Base-by-base conservation (phyloP, 2,329 filamentous ascomycete species). In the Cephalotrichum gorgonifer region DNA sequence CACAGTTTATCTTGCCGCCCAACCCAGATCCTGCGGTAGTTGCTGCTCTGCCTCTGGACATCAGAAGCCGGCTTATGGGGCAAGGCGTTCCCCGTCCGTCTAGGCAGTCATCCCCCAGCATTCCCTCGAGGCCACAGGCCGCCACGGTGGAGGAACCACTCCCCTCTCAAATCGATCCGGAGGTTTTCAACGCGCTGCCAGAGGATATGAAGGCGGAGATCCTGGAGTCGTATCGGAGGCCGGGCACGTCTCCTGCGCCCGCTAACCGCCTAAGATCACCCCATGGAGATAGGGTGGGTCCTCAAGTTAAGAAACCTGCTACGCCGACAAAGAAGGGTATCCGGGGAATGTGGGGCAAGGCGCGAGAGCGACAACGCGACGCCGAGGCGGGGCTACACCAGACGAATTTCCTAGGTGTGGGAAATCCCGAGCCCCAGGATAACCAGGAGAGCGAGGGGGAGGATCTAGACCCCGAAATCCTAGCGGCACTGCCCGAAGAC, bases 1-100 rank as follows among this genome's bases (percentile, higher is more conserved):
- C 91, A 0, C 93, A 98, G 58, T 98, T 98, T 58, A 79, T 97
- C 43, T 73, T 98, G 56, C 93, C 93, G 0, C 78, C 78, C 1
- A 87, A 95, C 55, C 77, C 86, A 2, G 93, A 98, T 60, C 82
- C 85, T 0, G 72, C 75, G n/a, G 84, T 95, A 0, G 66, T 97
- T 3, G 85, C 85, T 2, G 89, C 94, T 58, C 73, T 98, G 3
- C 91, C 91, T 0, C 74, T 73, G 28, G 88, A 95, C 60, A 95
- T 97, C 54, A 78, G 88, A 52, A 81, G 79, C 28, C 87, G 79
- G 59, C 74, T 97, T 9, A 73, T 86, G 53, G 76, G 75, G 8
- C 83, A 85, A 58, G 71, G 67, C 50, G 20, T 54, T 28, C 54
- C 44, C 44, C 57, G 51, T 39, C 28, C 49, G 12, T 55, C 57